Percentiles rank a stretch among this genome's conserved stretches.
phyloP scores from a whole-genome alignment of 495 filamentous ascomycete genomes.

The Hypoxylon perforatum region DNA sequence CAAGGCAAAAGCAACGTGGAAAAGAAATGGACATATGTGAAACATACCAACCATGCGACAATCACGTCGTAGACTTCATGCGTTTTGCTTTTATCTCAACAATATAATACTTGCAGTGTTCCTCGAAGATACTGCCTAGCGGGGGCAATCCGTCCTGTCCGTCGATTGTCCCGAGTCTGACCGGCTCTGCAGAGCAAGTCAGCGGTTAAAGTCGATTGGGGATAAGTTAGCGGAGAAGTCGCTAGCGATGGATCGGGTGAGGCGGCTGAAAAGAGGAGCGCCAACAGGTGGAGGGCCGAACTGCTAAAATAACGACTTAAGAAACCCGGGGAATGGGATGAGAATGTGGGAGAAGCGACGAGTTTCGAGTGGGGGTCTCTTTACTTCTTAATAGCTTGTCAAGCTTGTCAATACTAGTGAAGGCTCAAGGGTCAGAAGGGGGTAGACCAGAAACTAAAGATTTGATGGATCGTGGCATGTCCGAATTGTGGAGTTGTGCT shows the following conservation, averaged over 20 bases:
- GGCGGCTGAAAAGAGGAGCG: slow-evolving; percentile 40
- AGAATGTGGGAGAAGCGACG: slow-evolving; percentile 26
- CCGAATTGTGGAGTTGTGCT: slow-evolving; percentile 38
- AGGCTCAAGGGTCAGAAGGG: too few species aligned
- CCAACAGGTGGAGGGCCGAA: slow-evolving; percentile 19
- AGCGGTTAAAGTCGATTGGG: slow-evolving; percentile 36
- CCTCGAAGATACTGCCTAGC: slow-evolving; percentile 1
- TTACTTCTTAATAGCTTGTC: slow-evolving; percentile 6
- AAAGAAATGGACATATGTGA: slow-evolving; percentile 26
- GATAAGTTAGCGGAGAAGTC: slow-evolving; percentile 16
- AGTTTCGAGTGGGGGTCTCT: slow-evolving; percentile 28
- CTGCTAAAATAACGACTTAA: slow-evolving; percentile 33
- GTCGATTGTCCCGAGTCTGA: slow-evolving; percentile 22
- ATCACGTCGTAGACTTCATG: not conserved
- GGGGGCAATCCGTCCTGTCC: slow-evolving; percentile 7
- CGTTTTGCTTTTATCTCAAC: not conserved
- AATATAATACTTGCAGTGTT: not conserved
- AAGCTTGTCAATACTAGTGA: not conserved
- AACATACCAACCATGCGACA: slow-evolving; percentile 20
- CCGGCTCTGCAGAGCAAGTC: slow-evolving; percentile 17
- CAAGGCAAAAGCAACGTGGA: slow-evolving; percentile 20
- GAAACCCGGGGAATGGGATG: slow-evolving; percentile 34
- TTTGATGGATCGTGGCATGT: slow-evolving; percentile 24
- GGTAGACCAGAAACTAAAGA: not conserved
- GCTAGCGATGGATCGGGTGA: slow-evolving; percentile 31